These are phyloP conservation scores for Ascochyta rabiei DNA, from an alignment of 2,329 filamentous ascomycete genomes.

Conservation along the genomic window DNA sequence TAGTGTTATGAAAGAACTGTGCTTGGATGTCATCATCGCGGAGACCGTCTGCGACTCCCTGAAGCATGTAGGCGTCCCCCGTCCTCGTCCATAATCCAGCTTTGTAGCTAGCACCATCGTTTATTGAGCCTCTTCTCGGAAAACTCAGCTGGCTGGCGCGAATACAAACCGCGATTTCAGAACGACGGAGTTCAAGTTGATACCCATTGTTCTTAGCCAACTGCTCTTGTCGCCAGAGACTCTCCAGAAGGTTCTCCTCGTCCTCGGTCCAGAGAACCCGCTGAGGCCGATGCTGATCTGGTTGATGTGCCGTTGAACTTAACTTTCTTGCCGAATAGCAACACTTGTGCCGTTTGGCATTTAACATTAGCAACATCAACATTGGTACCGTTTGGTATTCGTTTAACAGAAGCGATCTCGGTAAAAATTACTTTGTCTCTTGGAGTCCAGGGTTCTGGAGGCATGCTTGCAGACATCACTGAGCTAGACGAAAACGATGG, in stretches of 20 bases:
- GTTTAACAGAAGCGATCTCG: too few relatives aligned
- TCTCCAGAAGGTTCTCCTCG: not conserved
- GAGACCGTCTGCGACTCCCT: not conserved
- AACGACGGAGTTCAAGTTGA: not conserved
- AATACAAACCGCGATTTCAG: not conserved
- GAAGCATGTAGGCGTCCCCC: not conserved
- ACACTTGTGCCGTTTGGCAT: too few relatives aligned
- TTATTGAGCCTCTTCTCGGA: not conserved
- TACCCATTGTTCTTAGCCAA: not conserved
- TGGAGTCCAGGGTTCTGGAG: not conserved
- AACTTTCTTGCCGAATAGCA: not conserved
- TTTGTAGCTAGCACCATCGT: not conserved
- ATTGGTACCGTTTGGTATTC: too few relatives aligned
- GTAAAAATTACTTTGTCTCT: not conserved
- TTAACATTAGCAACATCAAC: too few relatives aligned
- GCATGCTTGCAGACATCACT: too few relatives aligned
- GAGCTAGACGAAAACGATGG: too few relatives aligned
- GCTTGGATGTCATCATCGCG: not conserved
- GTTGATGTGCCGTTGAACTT: not conserved
- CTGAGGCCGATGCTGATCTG: not conserved
- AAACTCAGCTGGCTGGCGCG: not conserved
- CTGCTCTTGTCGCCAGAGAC: not conserved
- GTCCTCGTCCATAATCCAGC: not conserved
- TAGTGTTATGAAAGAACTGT: not conserved
- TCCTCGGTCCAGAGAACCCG: not conserved